These are phyloP conservation scores for Lachancea mirantina DNA, from an alignment of 805 yeast genomes.

Conservation along the genomic window DNA sequence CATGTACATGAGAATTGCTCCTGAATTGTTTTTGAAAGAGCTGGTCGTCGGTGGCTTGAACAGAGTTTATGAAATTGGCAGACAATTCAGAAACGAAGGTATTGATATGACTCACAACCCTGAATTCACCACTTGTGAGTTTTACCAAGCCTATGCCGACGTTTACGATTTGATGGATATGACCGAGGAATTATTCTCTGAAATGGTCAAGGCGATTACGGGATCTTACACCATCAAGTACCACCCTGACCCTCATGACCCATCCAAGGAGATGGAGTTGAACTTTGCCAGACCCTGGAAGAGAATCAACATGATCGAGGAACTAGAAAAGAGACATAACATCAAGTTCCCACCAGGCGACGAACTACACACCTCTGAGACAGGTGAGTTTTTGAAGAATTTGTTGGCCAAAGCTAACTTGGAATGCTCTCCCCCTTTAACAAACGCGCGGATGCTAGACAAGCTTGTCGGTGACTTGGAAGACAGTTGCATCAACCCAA, in stretches of 20 bases:
- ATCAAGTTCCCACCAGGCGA: constrained; percentile 95
- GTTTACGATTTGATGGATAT: constrained; percentile 88
- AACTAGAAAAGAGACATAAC: constrained; percentile 76
- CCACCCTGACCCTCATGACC: constrained; percentile 95
- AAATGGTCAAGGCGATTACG: constrained; percentile 93
- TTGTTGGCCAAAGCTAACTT: constrained; percentile 71
- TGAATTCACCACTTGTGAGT: constrained; percentile 98
- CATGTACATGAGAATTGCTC: constrained; percentile 97
- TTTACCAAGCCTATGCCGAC: constrained; percentile 96
- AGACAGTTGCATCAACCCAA: constrained; percentile 91
- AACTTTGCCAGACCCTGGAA: constrained; percentile 98
- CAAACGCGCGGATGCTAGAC: constrained; percentile 98
- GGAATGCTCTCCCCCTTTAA: constrained; percentile 85
- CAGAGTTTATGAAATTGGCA: constrained; percentile 96
- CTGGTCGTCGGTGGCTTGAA: constrained; percentile 97
- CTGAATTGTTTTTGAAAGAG: constrained; percentile 93
- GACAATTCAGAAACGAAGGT: constrained; percentile 98
- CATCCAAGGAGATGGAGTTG: constrained; percentile 67
- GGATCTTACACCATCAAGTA: constrained; percentile 80
- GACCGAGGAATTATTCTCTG: constrained; percentile 90
- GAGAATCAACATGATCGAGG: constrained; percentile 95
- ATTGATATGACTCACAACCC: constrained; percentile 98
- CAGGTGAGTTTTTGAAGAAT: constrained; percentile 81
- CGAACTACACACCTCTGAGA: constrained; percentile 86
- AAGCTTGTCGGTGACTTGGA: constrained; percentile 95